Conservation (phyloP, 176 grass and related monocot genomes). For the Tuctoria greenei region DNA sequence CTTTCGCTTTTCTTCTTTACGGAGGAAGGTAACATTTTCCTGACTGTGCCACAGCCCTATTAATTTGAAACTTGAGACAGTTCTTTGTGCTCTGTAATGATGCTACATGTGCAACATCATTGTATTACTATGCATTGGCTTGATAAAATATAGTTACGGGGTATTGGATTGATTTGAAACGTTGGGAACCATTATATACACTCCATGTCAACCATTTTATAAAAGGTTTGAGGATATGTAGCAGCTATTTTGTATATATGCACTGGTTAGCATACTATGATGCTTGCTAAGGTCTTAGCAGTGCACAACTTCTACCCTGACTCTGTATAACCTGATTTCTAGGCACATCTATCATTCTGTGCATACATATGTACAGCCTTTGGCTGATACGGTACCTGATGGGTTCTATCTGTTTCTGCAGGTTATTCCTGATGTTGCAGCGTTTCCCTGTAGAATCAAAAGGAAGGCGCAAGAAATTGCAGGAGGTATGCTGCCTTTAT, state of each 20-base stretch:
- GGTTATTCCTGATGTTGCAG: constrained; percentile 93
- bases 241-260: not conserved
- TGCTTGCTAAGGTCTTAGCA: not conserved
- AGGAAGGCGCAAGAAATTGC: constrained; percentile 86
- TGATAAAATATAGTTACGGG: constrained; percentile 4
- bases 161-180: constrained; percentile 7
- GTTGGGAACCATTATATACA: constrained; percentile 18
- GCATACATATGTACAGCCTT: not conserved
- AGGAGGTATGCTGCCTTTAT: constrained; percentile 58
- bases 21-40: constrained; percentile 73
- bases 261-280: constrained; percentile 13
- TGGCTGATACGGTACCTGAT: not conserved
- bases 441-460: constrained; percentile 96
- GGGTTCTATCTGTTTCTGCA: constrained; percentile 39
- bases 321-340: not conserved
- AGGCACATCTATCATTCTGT: not conserved
- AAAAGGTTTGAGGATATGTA: not conserved
- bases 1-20: constrained; percentile 84
- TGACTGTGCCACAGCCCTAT: not conserved
- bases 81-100: not conserved
- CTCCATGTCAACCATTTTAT: not conserved
- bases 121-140: not conserved
- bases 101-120: not conserved
- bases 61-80: not conserved
- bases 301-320: not conserved